These are phyloP conservation scores for Macrolepiota fuliginosa DNA, from an alignment of 768 basidiomycete genomes.

Conservation along the genomic window DNA sequence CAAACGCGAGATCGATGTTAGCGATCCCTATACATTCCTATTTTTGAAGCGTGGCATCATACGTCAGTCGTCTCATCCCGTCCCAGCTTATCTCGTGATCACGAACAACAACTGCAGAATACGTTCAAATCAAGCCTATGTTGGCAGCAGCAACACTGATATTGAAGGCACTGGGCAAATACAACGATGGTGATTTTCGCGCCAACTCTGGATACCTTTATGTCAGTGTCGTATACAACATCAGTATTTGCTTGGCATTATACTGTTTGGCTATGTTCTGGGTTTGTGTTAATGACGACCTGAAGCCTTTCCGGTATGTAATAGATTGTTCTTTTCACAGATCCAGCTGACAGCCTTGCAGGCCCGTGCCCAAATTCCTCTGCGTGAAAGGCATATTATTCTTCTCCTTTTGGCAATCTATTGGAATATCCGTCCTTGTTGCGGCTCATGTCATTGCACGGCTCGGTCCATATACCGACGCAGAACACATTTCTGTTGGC, in stretches of 20 bases:
- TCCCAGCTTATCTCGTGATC: neutral
- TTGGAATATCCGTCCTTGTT: constrained; percentile 85
- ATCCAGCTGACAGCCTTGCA: constrained; percentile 22
- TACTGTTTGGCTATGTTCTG: constrained; percentile 98
- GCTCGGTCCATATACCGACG: constrained; percentile 85
- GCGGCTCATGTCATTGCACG: constrained; percentile 71
- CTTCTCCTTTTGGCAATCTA: constrained; percentile 98
- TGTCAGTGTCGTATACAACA: constrained; percentile 82
- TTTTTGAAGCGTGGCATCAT: constrained; percentile 94
- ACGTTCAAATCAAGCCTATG: constrained; percentile 94
- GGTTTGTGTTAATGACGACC: constrained; percentile 86
- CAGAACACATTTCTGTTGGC: constrained; percentile 86
- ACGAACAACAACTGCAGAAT: constrained; percentile 54
- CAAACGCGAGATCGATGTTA: constrained; percentile 83
- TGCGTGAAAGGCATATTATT: constrained; percentile 98
- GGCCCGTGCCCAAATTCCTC: constrained; percentile 95
- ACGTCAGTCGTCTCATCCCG: constrained; percentile 47
- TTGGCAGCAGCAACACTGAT: constrained; percentile 82
- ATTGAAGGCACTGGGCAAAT: constrained; percentile 83
- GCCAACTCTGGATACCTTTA: constrained; percentile 90
- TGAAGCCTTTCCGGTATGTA: constrained; percentile 82
- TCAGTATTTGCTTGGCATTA: constrained; percentile 73
- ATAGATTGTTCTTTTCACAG: neutral
- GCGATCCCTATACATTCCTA: constrained; percentile 92
- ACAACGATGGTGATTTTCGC: constrained; percentile 85